Conservation (phyloP, 768 basidiomycete species). For the Amanita pallidorosea region DNA sequence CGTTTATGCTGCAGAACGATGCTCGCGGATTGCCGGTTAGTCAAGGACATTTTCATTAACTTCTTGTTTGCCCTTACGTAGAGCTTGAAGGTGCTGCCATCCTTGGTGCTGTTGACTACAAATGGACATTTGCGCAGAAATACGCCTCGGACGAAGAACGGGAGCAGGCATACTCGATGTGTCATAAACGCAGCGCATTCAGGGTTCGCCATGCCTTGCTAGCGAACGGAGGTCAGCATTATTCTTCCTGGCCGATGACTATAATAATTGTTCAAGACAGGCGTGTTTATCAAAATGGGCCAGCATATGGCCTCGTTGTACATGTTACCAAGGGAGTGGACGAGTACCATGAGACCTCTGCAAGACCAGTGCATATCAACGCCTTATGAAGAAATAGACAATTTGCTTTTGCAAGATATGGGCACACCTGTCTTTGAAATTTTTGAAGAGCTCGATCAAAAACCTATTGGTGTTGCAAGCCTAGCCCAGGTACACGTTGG, state of each 20-base stretch:
- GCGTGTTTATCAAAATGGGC: conserved; percentile 82
- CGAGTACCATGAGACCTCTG: conserved; percentile 39
- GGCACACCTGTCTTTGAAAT: conserved; percentile 59
- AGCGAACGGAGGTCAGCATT: conserved; percentile 69
- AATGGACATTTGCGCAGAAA: conserved; percentile 44
- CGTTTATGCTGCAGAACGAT: conserved; percentile 63
- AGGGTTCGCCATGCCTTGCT: conserved; percentile 76
- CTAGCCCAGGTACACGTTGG: conserved; percentile 93
- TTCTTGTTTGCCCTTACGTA: conserved; percentile 14
- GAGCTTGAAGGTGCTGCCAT: conserved; percentile 42
- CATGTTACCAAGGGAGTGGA: conserved; percentile 44
- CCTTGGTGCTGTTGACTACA: conserved; percentile 60
- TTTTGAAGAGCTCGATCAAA: conserved; percentile 78
- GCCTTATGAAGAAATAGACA: conserved; percentile 63
- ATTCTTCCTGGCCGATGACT: neutral
- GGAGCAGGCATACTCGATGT: conserved; percentile 52
- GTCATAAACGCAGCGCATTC: conserved; percentile 75
- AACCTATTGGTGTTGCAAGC: conserved; percentile 92
- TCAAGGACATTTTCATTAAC: conserved; percentile 11
- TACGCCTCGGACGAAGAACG: conserved; percentile 43
- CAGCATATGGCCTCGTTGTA: conserved; percentile 73
- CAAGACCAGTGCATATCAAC: conserved; percentile 95
- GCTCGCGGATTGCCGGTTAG: conserved; percentile 66
- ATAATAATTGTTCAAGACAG: conserved; percentile 19
- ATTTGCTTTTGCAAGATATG: conserved; percentile 72